Evolutionary conservation across 345 rosid genomes (phyloP).

Genomic region (Geranium brycei): DNA sequence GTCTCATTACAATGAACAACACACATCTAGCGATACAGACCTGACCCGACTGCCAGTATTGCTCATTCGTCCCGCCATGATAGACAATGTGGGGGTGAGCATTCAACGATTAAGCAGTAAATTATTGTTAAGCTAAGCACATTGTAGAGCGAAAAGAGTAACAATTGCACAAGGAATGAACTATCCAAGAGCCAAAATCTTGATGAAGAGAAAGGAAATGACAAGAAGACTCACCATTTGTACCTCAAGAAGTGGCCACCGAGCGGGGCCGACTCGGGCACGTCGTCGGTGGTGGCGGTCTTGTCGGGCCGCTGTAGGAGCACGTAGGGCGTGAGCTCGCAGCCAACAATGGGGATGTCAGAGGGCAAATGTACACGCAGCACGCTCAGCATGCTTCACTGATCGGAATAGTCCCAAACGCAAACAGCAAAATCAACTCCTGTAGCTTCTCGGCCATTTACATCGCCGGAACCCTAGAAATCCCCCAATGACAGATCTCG

Average conservation of each 20-base stretch:
- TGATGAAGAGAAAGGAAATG: not conserved
- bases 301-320: conserved; percentile 66
- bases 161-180: not conserved
- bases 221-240: conserved; percentile 53
- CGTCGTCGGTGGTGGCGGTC: conserved; percentile 50
- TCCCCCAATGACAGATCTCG: too few species aligned
- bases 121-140: not conserved
- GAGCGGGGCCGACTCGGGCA: conserved; percentile 64
- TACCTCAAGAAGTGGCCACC: conserved; percentile 81
- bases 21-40: too few species aligned
- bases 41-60: too few species aligned
- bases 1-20: too few species aligned
- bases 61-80: too few species aligned
- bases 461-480: conserved; percentile 9
- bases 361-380: conserved; percentile 88
- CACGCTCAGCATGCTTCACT: conserved; percentile 85
- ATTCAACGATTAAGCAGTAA: too few species aligned
- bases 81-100: too few species aligned
- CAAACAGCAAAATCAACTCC: not conserved
- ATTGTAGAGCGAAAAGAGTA: too few species aligned
- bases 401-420: conserved; percentile 23
- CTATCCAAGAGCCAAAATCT: not conserved
- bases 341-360: conserved; percentile 95
- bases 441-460: conserved; percentile 65
- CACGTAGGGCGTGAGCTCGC: conserved; percentile 89